A percentile compares a stretch with the other conserved stretches of the same genome.
phyloP scores from a whole-genome alignment of 148 eudicot genomes.

The Rhododendron henanense region DNA sequence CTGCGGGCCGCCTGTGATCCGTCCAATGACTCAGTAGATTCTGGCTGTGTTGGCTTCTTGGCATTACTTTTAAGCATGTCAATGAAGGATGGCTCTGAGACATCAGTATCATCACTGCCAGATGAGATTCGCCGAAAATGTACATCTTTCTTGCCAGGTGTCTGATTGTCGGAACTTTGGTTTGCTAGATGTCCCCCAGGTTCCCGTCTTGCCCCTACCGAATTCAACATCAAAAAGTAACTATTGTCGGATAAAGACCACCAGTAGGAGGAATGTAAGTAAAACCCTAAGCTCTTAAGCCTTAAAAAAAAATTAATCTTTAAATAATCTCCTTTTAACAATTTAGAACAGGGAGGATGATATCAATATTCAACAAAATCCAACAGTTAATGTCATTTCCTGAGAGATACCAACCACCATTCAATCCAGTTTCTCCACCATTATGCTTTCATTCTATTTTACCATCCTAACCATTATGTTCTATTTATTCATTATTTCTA shows the following conservation, averaged over 20 bases:
- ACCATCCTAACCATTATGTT: neutral
- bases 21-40: constrained; percentile 44
- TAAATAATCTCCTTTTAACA: neutral
- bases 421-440: neutral
- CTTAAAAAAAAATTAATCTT: neutral
- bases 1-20: constrained; percentile 45
- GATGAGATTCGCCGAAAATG: constrained; percentile 74
- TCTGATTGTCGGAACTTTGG: constrained; percentile 28
- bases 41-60: constrained; percentile 57
- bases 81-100: constrained; percentile 71
- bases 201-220: constrained; percentile 52
- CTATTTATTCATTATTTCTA: neutral
- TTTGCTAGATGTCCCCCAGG: constrained; percentile 27
- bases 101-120: constrained; percentile 62
- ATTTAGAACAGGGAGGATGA: neutral
- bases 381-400: neutral
- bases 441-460: neutral
- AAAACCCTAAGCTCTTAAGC: neutral
- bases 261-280: neutral
- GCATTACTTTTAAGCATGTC: constrained; percentile 86
- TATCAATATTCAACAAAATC: neutral
- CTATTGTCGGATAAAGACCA: neutral
- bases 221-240: constrained; percentile 2
- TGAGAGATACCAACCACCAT: neutral
- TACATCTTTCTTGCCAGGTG: constrained; percentile 48